These are phyloP conservation scores for Backusella macrospora DNA, from an alignment of 192 early-diverging fungal species.

Conservation along the genomic window DNA sequence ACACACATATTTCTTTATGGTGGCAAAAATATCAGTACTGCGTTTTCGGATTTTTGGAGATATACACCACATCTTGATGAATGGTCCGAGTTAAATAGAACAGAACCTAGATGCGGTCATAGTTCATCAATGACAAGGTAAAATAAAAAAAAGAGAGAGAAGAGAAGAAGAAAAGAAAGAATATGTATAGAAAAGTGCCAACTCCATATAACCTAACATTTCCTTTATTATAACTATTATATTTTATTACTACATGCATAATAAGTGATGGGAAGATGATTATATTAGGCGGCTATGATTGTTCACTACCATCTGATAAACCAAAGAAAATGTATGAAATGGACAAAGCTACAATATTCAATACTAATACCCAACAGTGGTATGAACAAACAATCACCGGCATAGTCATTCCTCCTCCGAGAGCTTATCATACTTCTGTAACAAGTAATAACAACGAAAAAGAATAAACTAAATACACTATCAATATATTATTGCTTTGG, in stretches of 20 bases:
- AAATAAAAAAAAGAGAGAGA: neutral
- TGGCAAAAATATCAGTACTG: constrained; percentile 15
- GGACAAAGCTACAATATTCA: constrained; percentile 8
- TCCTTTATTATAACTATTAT: too few species aligned
- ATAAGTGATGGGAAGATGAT: constrained; percentile 17
- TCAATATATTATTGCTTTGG: neutral
- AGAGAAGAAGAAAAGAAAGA: neutral
- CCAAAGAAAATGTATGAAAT: constrained; percentile 5
- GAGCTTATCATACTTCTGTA: constrained; percentile 24
- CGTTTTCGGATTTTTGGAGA: constrained; percentile 21
- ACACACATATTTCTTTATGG: constrained; percentile 13
- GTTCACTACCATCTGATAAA: neutral
- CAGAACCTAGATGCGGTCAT: constrained; percentile 20
- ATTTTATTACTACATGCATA: neutral
- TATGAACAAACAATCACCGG: constrained; percentile 14
- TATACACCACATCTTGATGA: neutral
- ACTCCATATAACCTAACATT: neutral
- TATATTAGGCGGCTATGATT: constrained; percentile 23
- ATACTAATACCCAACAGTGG: constrained; percentile 13
- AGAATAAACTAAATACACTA: neutral
- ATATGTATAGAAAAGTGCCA: neutral
- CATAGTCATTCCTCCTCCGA: constrained; percentile 3
- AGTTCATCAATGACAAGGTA: constrained; percentile 25
- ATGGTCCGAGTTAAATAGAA: neutral
- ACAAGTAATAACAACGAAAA: constrained; percentile 14